Base-by-base conservation (phyloP, 228 moss, liverwort and hornwort species). In the Sphagnum fallax region DNA sequence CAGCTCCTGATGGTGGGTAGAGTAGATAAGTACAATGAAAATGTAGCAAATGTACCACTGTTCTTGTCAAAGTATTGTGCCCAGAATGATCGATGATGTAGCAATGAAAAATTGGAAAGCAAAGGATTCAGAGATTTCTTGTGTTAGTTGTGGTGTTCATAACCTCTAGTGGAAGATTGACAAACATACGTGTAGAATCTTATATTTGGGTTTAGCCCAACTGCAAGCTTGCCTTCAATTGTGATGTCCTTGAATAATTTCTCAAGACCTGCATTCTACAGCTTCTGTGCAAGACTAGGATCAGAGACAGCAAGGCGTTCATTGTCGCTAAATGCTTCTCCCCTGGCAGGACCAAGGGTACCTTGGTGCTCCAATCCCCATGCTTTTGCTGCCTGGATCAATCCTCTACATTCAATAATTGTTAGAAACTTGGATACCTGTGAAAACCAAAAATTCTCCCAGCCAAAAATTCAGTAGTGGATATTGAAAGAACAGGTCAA, bases 321-420 rank as follows among this genome's bases (percentile, higher is more conserved):
- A 74, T 92, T 92, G 64, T 95, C 90, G 53, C 95, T 79, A 62
- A 87, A 92, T 7, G 95, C 95, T 78, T 95, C 95, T 48, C 90
- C 92, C 74, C 77, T 90, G 8, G 81, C 84, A n/a, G 89, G 87
- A 5, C 95, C 92, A 52, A 84, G 70, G 65, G 87, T 95, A 6
- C 92, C 84, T 75, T 92, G 92, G 59, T 87, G 90, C 74, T 89
- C 73, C 49, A 95, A 73, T 6, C 90, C 95, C n/a, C 89, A 86
- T 16, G 79, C 77, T 72, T 90, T 89, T 9, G 87, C 92, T 73
- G 73, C 82, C 62, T 75, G 67, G 52, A 92, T 74, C 66, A 92
- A 90, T 6, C 76, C 72, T 73, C 86, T 76, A 63, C 92, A 92
- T 74, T 95, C 95, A n/a, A 79, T 67, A 6, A 13, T 32, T 47